Conservation (phyloP, 1,284 basidiomycete species). For the Ganoderma lingzhi region DNA sequence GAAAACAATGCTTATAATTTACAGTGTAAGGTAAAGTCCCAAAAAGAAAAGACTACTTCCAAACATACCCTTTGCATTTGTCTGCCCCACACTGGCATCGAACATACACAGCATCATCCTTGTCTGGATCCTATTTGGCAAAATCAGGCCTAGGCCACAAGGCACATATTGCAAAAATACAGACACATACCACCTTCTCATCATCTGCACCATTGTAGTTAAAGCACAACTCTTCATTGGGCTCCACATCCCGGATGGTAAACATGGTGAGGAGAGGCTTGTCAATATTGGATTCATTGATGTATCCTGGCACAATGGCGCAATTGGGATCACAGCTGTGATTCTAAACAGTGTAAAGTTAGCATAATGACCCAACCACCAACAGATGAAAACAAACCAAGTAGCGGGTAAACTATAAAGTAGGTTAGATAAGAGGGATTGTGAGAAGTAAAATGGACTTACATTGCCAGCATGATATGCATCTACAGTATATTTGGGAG, state of each 20-base stretch:
- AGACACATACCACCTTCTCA: slow-evolving; percentile 30
- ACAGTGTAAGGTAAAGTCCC: slow-evolving; percentile 13
- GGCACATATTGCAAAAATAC: not conserved
- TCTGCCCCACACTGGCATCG: slow-evolving; percentile 60
- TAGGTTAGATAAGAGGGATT: not conserved
- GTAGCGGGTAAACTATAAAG: slow-evolving; percentile 70
- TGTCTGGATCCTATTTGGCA: slow-evolving; percentile 14
- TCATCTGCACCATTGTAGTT: slow-evolving; percentile 72
- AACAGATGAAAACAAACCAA: slow-evolving; percentile 50
- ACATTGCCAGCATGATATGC: slow-evolving; percentile 91
- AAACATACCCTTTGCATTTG: slow-evolving; percentile 44
- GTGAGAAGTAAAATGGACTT: slow-evolving; percentile 43
- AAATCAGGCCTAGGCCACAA: not conserved
- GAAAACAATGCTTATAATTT: slow-evolving; percentile 9
- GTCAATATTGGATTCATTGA: slow-evolving; percentile 55
- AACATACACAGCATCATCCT: slow-evolving; percentile 56
- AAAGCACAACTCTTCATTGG: slow-evolving; percentile 84
- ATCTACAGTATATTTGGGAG: slow-evolving; percentile 69
- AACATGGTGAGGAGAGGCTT: slow-evolving; percentile 71
- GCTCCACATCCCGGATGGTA: slow-evolving; percentile 67
- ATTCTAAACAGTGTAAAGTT: slow-evolving; percentile 60
- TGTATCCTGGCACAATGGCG: slow-evolving; percentile 69
- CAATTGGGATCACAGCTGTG: slow-evolving; percentile 93
- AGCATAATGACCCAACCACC: slow-evolving; percentile 19
- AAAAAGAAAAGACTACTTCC: slow-evolving; percentile 28